Evolutionary conservation across 441 rosid genomes (phyloP), one percentile per base, ranked within the genome.

Genomic region (Erodium chrysanthum): DNA sequence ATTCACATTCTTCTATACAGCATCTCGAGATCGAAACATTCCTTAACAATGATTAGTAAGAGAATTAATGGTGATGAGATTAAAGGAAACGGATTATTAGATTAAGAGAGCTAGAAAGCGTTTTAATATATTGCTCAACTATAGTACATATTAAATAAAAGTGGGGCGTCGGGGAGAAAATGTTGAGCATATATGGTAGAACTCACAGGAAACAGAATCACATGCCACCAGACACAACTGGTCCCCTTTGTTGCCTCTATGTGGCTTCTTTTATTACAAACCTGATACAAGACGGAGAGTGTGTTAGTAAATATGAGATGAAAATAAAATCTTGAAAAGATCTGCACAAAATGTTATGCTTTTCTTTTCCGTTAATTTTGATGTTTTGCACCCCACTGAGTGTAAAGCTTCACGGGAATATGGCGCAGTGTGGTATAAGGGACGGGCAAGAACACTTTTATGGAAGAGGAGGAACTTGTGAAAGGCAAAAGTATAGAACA

Each of bases 391-490:
- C 48, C 62, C 68, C 67, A 65, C 64, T 22, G 73, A 70, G 61
- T 33, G 59, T 31, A 68, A 81, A 74, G 68, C 37, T 61, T 75
- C 77, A 70, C 74, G 62, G 50, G 80, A 70, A 72, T 58, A 61
- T 17, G 61, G 61, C 10, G 14, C 61, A 56, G 11, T 54, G 21
- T 17, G 27, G 20, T 18, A 54, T 54, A 54, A 54, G 50, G 46
- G 7, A 33, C 37, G 7, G 4, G 37, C 4, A 33, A 7, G 37
- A 8, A 40, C 46, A 40, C 12, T 40, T 40, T 40, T 40, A 40
- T 8, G 21, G 58, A 50, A 50, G 23, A 7, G 20, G 67, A 67
- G 21, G 46, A 20, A 40, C 64, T 20, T 63, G 42, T 35, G 65
- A 56, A 58, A 63, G 46, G 64, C 66, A 17, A 22, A 50, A 66